A percentile compares a stretch with the other conserved stretches of the same genome.
These are phyloP conservation scores for Vaccinium corymbosum DNA, from an alignment of 148 eudicot genomes.

Conservation along the genomic window DNA sequence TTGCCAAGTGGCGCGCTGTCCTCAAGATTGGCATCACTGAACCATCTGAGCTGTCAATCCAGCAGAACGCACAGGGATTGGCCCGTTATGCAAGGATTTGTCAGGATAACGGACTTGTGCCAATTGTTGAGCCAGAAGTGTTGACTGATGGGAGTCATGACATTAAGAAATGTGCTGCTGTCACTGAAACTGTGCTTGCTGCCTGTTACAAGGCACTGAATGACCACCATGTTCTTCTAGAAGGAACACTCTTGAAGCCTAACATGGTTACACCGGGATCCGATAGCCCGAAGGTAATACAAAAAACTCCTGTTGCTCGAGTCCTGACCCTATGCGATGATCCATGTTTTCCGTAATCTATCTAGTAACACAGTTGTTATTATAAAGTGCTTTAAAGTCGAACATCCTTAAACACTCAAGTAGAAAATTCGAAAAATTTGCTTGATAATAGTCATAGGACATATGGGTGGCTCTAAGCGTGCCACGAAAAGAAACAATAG, in stretches of 20 bases:
- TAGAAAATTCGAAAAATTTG: background rate
- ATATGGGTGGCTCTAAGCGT: background rate
- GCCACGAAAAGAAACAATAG: background rate
- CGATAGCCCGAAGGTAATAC: conserved; percentile 64
- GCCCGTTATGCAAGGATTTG: conserved; percentile 88
- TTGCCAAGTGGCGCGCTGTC: conserved; percentile 96
- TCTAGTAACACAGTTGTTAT: background rate
- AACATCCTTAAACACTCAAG: background rate
- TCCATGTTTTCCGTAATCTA: background rate
- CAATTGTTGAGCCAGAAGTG: conserved; percentile 83
- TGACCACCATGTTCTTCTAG: conserved; percentile 86
- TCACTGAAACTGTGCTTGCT: conserved; percentile 74
- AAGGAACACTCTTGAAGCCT: conserved; percentile 90
- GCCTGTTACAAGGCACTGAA: conserved; percentile 84
- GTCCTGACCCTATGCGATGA: background rate
- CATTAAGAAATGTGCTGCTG: conserved; percentile 78
- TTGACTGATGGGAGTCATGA: conserved; percentile 75
- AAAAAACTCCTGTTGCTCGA: background rate
- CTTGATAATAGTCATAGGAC: background rate
- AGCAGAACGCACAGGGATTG: conserved; percentile 87
- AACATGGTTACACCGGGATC: conserved; percentile 98
- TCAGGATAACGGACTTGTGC: conserved; percentile 86
- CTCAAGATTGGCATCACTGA: conserved; percentile 79
- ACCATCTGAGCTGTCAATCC: conserved; percentile 77
- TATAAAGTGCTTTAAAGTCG: background rate